Base-by-base conservation (phyloP, 176 grass and related monocot species). In the Saccharum officinarum region DNA sequence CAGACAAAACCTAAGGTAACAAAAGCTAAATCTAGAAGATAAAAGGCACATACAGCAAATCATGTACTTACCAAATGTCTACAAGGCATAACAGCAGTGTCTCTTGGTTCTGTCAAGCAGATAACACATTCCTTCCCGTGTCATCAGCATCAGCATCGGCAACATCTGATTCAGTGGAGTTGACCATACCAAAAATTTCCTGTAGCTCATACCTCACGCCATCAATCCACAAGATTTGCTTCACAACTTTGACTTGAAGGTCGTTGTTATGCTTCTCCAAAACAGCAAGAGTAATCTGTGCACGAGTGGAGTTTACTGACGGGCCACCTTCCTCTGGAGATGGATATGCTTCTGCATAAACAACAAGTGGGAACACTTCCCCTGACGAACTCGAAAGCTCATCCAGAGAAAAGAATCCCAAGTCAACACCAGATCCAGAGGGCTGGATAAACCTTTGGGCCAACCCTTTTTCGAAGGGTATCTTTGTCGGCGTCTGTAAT, bases 251-350 rank as follows among this genome's bases (percentile, higher is more conserved):
- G 76, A 91, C 94, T 92, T 76, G 83, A 92, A 96, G 88, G 52
- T 78, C 93, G 81, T 79, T 68, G 34, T 89, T 89, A 78, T 86
- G 86, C 49, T 87, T 96, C 76, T 92, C 90, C 82, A 99, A 92
- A 80, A 96, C 71, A 77, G 94, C 97, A 91, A 89, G 93, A 80
- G 97, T 99, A 75, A 99, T 96, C 79, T 99, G 97, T 41, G 91
- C 92, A 80, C 86, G 75, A 31, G 84, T 82, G 65, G 88, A 75
- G 34, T 50, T 89, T 69, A 67, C 77, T 26, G 80, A 42, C 1
- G 83, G 47, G 47, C 83, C 82, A 50, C 67, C 41, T 85, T 85
- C 77, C 26, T 73, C 59, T 33, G 62, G 60, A 84, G 86, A 69
- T 74, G 84, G 84, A 41, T 63, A 82, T 81, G 93, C 86, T 86